Evolutionary conservation across 257 asterid species (phyloP).

Genomic region (Prunella vulgaris): DNA sequence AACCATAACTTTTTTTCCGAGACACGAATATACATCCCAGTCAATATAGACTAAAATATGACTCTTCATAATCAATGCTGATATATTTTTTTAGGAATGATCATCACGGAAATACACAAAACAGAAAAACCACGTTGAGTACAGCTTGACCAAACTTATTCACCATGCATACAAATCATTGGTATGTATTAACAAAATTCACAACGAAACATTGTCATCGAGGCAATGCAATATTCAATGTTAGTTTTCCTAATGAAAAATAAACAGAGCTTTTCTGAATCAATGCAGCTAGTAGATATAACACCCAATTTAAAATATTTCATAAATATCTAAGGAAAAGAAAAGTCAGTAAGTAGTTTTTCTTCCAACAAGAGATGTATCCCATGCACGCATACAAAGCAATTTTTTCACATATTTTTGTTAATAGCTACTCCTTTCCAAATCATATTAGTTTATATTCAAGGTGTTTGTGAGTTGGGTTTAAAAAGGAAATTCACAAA

Average conservation of each 20-base stretch:
- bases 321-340: conserved; percentile 10
- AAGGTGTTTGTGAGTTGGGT: neutral
- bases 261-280: neutral
- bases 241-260: conserved; percentile 8
- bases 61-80: neutral
- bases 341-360: conserved; percentile 9
- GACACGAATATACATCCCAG: neutral
- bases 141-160: neutral
- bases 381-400: conserved; percentile 1
- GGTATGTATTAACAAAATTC: neutral
- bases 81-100: neutral
- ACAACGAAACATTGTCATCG: conserved; percentile 1
- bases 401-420: neutral
- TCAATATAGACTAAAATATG: neutral
- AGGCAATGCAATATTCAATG: neutral
- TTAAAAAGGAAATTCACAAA: neutral
- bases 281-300: neutral
- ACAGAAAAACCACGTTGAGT: neutral
- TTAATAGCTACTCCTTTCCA: neutral
- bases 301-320: neutral
- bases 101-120: neutral
- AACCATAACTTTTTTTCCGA: neutral
- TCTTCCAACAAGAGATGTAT: neutral
- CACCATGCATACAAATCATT: neutral
- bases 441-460: neutral